Conservation (phyloP, 768 basidiomycete genomes). For the Trametes meyenii region DNA sequence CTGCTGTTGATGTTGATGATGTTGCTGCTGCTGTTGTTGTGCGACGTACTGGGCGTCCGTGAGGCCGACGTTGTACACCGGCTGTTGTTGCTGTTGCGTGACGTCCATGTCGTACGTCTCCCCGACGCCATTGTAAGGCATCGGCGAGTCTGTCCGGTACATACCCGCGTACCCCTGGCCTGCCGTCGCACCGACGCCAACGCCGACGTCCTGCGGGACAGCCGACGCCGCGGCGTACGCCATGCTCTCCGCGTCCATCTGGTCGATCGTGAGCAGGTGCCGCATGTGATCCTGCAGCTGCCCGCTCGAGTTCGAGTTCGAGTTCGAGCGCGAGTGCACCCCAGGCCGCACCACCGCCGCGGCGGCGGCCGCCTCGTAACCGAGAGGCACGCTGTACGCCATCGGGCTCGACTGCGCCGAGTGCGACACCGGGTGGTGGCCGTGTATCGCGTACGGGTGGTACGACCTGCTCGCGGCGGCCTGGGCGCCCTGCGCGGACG, state of each 20-base stretch:
- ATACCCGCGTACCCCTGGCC: slow-evolving; percentile 25
- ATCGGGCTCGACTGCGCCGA: slow-evolving; percentile 40
- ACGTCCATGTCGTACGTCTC: slow-evolving; percentile 25
- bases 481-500: slow-evolving; percentile 2
- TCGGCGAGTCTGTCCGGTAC: slow-evolving; percentile 36
- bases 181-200: too few relatives aligned
- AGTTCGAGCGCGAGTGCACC: slow-evolving; percentile 29
- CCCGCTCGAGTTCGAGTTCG: slow-evolving; percentile 31
- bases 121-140: slow-evolving; percentile 23
- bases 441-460: slow-evolving; percentile 38
- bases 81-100: slow-evolving; percentile 7
- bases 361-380: slow-evolving; percentile 23
- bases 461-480: slow-evolving; percentile 34
- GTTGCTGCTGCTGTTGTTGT: slow-evolving; percentile 10
- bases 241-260: slow-evolving; percentile 26
- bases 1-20: slow-evolving; percentile 8
- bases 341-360: slow-evolving; percentile 10
- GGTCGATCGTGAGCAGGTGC: slow-evolving; percentile 30
- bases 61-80: slow-evolving; percentile 16
- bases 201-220: slow-evolving; percentile 9
- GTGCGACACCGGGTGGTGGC: slow-evolving; percentile 25
- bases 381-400: slow-evolving; percentile 57
- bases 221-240: slow-evolving; percentile 18
- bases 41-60: slow-evolving; percentile 7
- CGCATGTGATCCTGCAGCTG: slow-evolving; percentile 32